Conservation (phyloP, 306 rosid genomes). For the Begonia loranthoides region DNA sequence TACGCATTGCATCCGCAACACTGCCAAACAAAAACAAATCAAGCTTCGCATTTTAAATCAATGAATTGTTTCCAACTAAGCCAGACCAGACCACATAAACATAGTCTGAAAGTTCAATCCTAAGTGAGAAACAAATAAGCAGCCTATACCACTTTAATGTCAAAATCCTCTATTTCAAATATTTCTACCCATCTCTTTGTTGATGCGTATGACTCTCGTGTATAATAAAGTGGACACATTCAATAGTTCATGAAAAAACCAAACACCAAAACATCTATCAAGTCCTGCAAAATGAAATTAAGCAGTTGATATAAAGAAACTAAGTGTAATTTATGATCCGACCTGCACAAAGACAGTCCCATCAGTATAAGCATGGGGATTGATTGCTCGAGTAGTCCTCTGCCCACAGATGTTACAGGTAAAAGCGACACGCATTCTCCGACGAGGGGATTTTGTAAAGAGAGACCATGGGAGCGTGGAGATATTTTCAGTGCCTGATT, state of each 20-base stretch:
- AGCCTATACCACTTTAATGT: background rate
- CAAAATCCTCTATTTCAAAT: background rate
- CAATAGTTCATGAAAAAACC: no score
- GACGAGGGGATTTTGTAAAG: conserved; percentile 85
- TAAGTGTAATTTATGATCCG: background rate
- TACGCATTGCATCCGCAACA: conserved; percentile 89
- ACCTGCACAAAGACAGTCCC: conserved; percentile 99
- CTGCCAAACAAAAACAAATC: conserved; percentile 22
- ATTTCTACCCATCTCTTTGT: no score
- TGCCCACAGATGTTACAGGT: conserved; percentile 94
- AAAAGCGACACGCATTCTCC: conserved; percentile 89
- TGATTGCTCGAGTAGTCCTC: conserved; percentile 86
- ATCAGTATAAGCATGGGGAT: conserved; percentile 94
- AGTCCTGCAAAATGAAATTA: no score
- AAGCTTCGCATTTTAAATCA: background rate
- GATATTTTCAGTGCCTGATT: conserved; percentile 44
- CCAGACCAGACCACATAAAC: no score
- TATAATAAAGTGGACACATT: no score
- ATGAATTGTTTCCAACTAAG: no score
- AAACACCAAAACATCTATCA: no score
- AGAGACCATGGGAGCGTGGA: conserved; percentile 99
- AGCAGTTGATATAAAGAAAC: no score
- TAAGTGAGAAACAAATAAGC: background rate
- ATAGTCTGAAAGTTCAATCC: no score
- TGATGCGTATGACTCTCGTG: no score